A percentile compares a stretch with the other conserved stretches of the same genome.
Conservation (phyloP, 2,329 filamentous ascomycete genomes). For the Talaromyces marneffei region DNA sequence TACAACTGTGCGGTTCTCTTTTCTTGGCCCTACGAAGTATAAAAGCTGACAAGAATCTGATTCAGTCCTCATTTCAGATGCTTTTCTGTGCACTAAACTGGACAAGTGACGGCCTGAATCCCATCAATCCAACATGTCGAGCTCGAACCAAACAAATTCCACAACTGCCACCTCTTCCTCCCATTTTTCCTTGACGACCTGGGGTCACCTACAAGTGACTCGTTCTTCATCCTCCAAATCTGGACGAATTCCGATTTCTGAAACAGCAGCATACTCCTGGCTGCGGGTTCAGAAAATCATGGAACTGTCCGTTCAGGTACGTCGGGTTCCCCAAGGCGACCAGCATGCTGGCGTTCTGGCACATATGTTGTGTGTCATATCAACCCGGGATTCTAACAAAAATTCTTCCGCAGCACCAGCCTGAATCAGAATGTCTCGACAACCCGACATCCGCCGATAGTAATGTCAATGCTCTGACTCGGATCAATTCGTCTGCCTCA, state of each 20-base stretch:
- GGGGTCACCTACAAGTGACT: not conserved
- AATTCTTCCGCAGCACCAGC: conserved; percentile 3
- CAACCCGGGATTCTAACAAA: not conserved
- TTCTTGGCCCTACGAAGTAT: not conserved
- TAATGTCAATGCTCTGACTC: not conserved
- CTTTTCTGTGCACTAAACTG: not conserved
- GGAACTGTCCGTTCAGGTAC: conserved; percentile 9
- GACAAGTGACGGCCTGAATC: not conserved
- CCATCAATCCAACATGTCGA: not conserved
- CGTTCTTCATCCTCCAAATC: conserved; percentile 5
- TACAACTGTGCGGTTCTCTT: not conserved
- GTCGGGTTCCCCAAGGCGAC: not conserved
- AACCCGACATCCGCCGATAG: conserved; percentile 1
- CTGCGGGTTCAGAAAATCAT: conserved; percentile 14
- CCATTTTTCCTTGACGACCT: conserved; percentile 4
- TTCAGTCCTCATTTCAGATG: not conserved
- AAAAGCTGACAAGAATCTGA: not conserved
- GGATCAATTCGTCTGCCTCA: conserved; percentile 5
- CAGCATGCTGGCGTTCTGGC: not conserved
- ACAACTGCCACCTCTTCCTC: not conserved
- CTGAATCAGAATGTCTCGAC: conserved; percentile 9
- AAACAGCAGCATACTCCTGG: conserved; percentile 17
- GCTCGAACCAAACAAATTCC: not conserved
- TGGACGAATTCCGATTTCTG: conserved; percentile 13
- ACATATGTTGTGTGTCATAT: not conserved